These are phyloP conservation scores for Fusarium austroafricanum DNA, from an alignment of 2,329 filamentous ascomycete species.

Conservation along the genomic window DNA sequence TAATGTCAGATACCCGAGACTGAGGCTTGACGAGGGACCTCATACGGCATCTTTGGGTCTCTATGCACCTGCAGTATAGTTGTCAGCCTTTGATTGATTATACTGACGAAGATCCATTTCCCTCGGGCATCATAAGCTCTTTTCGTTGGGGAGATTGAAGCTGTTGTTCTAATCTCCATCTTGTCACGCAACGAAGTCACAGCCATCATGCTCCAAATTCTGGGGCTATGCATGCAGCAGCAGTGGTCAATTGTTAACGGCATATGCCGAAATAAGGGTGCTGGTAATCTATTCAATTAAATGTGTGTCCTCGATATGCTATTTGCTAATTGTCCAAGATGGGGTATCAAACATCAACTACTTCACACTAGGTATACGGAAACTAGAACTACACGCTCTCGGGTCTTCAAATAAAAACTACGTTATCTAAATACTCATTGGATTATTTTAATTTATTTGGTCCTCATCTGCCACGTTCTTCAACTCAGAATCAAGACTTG, in stretches of 20 bases:
- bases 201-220: not conserved
- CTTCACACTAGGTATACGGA: not conserved
- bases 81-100: not conserved
- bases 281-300: not conserved
- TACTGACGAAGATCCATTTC: not conserved
- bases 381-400: not conserved
- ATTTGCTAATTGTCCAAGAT: not conserved
- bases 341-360: not conserved
- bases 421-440: not conserved
- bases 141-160: not conserved
- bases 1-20: slow-evolving; percentile 11
- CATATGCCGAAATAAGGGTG: not conserved
- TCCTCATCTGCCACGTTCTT: not conserved
- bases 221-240: not conserved
- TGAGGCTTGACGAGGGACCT: not conserved
- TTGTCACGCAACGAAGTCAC: not conserved
- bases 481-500: not conserved
- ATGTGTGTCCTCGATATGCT: not conserved
- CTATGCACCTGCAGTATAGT: slow-evolving; percentile 1
- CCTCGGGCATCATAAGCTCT: not conserved
- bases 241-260: not conserved
- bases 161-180: not conserved
- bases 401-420: not conserved
- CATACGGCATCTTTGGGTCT: slow-evolving; percentile 2
- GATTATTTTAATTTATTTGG: not conserved